Percentiles rank a stretch among this genome's conserved stretches.
Conservation (phyloP, 345 rosid genomes). For the Litchi chinensis region DNA sequence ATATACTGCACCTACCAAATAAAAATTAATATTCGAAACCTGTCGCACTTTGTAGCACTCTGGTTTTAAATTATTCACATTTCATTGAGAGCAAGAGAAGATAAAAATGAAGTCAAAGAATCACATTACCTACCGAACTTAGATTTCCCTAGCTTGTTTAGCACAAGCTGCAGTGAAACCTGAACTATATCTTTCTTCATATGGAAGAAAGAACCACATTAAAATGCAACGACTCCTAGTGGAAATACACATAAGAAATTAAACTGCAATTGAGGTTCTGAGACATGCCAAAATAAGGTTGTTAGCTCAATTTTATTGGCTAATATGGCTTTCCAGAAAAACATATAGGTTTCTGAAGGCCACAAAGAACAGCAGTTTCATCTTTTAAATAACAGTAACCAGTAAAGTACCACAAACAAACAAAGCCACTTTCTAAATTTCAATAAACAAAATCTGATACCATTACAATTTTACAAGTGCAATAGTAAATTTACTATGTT, state of each 20-base stretch:
- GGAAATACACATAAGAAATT: background rate
- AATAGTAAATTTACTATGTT: background rate
- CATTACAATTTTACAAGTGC: background rate
- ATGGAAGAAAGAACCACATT: too few species aligned
- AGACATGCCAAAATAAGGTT: too few species aligned
- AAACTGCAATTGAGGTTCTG: too few species aligned
- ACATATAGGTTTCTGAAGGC: background rate
- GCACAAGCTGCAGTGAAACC: background rate
- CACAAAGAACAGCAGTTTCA: too few species aligned
- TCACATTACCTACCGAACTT: slow-evolving; percentile 6
- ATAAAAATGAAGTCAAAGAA: background rate
- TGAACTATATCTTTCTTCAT: too few species aligned
- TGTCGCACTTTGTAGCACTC: background rate
- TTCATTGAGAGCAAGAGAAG: background rate
- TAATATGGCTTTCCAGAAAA: background rate
- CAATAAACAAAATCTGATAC: too few species aligned
- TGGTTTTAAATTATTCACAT: background rate
- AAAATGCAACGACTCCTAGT: background rate
- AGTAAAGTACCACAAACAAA: too few species aligned
- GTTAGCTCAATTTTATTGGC: background rate
- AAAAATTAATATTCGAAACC: background rate
- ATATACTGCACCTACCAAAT: background rate
- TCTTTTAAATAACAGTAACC: too few species aligned
- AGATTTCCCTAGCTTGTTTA: background rate
- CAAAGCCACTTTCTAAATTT: too few species aligned